Evolutionary conservation across 73 alveolate species (phyloP), one percentile per base, ranked within the genome.

Genomic region (Effrenium voratum): DNA sequence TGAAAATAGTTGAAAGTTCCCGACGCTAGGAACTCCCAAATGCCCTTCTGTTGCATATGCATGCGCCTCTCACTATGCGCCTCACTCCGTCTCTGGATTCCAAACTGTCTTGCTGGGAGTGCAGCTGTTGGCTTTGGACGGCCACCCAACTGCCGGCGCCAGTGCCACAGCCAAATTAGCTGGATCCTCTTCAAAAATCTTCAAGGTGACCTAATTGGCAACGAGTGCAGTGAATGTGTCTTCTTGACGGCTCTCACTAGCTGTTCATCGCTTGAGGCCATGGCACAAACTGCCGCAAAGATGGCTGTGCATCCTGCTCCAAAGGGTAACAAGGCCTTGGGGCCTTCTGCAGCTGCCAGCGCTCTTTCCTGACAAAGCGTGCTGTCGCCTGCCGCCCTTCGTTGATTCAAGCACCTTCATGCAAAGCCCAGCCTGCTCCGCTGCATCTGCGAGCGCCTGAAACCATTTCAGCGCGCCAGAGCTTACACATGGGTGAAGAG

Each of bases 251-350:
- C 40, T 76, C 87, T 1, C 41, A 30, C 34, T 32, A 41, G 12
- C 34, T 43, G n/a, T 40, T 32, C 60, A 36, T 13, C 57, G n/a
- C n/a, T n/a, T n/a, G n/a, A 3, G 86, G 32, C 68, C 86, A 84
- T 3, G 30, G 72, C 97, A 76, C 97, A 90, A n/a, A 79, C 97
- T 34, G 97, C 97, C 1, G 97, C 97, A 90, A 90, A 90, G 38
- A 90, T 90, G 32, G 97, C 97, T 0, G 97, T 90, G 75, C 97
- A 90, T 68, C 97, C 97, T 34, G 97, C 97, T n/a, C 97, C 97
- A 50, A 90, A 90, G 45, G 97, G 97, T 36, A 90, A 55, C 34
- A 90, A 46, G 5, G 97, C 97, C 28, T 90, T 90, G 19, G 97
- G 88, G 45, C 40, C 80, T 55, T 90, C 97, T 28, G 97, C 97